Conservation (phyloP, 2,329 filamentous ascomycete genomes). For the Trichoderma citrinoviride region DNA sequence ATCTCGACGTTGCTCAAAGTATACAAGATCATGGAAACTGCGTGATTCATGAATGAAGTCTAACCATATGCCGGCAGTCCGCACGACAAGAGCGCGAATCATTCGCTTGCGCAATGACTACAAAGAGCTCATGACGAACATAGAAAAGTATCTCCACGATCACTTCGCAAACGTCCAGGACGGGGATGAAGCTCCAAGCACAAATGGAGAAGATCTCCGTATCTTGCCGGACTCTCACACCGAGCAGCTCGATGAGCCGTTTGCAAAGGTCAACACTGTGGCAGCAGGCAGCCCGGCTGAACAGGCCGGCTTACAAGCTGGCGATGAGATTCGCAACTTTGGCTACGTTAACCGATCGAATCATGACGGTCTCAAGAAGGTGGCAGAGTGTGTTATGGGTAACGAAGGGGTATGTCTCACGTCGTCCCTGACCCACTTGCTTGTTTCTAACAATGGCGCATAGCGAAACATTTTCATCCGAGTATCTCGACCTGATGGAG, state of each 20-base stretch:
- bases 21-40: constrained; percentile 29
- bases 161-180: constrained; percentile 75
- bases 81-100: constrained; percentile 87
- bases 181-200: constrained; percentile 38
- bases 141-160: constrained; percentile 84
- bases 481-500: constrained; percentile 50
- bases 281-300: constrained; percentile 76
- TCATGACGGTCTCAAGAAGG: constrained; percentile 79
- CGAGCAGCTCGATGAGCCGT: constrained; percentile 43
- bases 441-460: constrained; percentile 28
- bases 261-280: constrained; percentile 88
- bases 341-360: constrained; percentile 81
- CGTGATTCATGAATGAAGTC: background rate
- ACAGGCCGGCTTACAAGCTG: constrained; percentile 72
- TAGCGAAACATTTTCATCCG: constrained; percentile 71
- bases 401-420: constrained; percentile 75
- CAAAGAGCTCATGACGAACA: constrained; percentile 77
- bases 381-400: constrained; percentile 85
- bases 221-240: constrained; percentile 35
- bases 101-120: constrained; percentile 91
- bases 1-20: constrained; percentile 95
- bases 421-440: background rate
- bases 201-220: constrained; percentile 27
- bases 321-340: constrained; percentile 81
- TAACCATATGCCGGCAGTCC: constrained; percentile 56